Percentiles rank a stretch among this genome's conserved stretches.
Conservation (phyloP, 768 basidiomycete genomes). For the Trametes cinnabarina region DNA sequence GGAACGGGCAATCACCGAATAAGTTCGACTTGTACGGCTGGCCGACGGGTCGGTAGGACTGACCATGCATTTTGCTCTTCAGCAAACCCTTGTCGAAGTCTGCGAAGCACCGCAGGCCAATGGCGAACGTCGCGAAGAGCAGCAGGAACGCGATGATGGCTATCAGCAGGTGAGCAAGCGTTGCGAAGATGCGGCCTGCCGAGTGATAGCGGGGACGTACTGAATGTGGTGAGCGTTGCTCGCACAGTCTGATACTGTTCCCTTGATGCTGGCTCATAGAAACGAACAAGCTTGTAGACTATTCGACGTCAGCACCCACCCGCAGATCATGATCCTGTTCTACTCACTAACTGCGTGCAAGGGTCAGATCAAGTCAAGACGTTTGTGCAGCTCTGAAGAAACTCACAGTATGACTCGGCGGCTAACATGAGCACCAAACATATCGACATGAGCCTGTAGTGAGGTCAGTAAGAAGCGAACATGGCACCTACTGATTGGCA, state of each 20-base stretch:
- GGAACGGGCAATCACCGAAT: conserved; percentile 38
- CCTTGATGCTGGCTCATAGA: conserved; percentile 62
- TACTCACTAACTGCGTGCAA: conserved; percentile 25
- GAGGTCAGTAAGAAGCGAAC: neutral
- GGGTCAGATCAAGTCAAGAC: neutral
- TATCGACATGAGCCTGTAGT: conserved; percentile 63
- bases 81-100: conserved; percentile 83
- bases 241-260: conserved; percentile 67
- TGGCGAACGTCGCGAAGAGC: conserved; percentile 67
- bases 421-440: conserved; percentile 78
- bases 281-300: conserved; percentile 87
- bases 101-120: conserved; percentile 75
- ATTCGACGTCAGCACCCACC: neutral
- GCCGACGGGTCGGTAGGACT: conserved; percentile 41
- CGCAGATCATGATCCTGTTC: neutral
- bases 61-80: conserved; percentile 72
- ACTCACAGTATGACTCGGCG: conserved; percentile 73
- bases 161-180: conserved; percentile 31
- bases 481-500: conserved; percentile 16
- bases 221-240: conserved; percentile 77
- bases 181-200: neutral
- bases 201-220: conserved; percentile 42
- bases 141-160: conserved; percentile 76
- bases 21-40: conserved; percentile 27
- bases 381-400: neutral